Evolutionary conservation across 2,329 filamentous ascomycete species (phyloP).

Genomic region (Gaeumannomyces tritici): DNA sequence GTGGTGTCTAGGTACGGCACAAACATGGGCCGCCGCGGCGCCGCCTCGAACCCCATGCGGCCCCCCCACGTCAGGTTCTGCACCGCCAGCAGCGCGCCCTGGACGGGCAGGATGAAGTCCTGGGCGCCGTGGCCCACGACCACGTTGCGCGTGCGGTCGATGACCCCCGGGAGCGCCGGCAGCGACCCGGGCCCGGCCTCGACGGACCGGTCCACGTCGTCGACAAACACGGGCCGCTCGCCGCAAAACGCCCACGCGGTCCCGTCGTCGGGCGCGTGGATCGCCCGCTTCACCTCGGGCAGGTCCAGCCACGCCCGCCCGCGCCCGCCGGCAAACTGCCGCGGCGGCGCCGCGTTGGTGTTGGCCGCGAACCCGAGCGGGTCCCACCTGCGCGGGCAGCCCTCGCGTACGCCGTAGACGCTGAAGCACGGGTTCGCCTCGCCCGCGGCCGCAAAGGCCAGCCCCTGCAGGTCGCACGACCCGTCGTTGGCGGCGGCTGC

Average conservation of each 20-base stretch:
- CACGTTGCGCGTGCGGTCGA: background rate
- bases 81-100: background rate
- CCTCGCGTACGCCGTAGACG: background rate
- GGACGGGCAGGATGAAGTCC: background rate
- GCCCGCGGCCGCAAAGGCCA: no score
- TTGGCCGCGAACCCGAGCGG: constrained; percentile 41
- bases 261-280: background rate
- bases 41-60: no score
- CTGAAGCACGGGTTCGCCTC: background rate
- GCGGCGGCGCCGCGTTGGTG: constrained; percentile 35
- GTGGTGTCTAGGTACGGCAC: no score
- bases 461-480: no score
- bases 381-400: background rate
- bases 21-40: no score
- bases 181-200: constrained; percentile 14
- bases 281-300: background rate
- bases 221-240: no score
- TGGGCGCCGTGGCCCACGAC: background rate
- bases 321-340: no score
- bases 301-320: background rate
- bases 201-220: background rate
- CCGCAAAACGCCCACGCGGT: constrained; percentile 10
- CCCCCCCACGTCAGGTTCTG: background rate
- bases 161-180: background rate
- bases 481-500: constrained; percentile 18